phyloP scores from a whole-genome alignment of 2,329 filamentous ascomycete species.

The Emydomyces testavorans region DNA sequence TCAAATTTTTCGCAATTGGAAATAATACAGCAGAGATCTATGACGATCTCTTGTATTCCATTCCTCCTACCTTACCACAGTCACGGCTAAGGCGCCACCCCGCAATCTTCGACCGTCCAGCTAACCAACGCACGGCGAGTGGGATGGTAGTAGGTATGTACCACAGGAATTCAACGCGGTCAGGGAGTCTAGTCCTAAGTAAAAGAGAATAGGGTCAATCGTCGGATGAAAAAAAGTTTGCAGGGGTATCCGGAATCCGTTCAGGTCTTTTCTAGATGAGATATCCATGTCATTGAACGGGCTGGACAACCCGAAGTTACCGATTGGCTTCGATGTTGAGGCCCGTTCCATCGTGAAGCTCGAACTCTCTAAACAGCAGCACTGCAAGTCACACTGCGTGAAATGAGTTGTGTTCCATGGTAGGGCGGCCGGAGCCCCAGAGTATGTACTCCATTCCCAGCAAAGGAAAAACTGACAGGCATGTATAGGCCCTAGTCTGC shows the following conservation, averaged over 20 bases:
- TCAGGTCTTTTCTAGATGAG: background rate
- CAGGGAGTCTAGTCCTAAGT: too few relatives aligned
- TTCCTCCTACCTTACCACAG: background rate
- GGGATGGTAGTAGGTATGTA: too few relatives aligned
- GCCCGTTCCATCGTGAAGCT: background rate
- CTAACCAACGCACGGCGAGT: too few relatives aligned
- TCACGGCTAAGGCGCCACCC: background rate
- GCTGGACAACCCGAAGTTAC: background rate
- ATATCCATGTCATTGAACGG: conserved; percentile 7
- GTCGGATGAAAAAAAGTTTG: background rate
- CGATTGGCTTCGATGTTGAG: background rate
- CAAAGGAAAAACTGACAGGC: background rate
- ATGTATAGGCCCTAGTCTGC: too few relatives aligned
- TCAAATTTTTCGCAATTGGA: background rate
- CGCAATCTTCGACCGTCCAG: too few relatives aligned
- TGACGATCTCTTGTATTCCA: conserved; percentile 7
- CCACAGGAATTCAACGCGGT: too few relatives aligned
- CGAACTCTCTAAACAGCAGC: too few relatives aligned
- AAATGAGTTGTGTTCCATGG: background rate
- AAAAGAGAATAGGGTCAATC: background rate
- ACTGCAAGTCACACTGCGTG: too few relatives aligned
- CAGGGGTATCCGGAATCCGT: background rate
- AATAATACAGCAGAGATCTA: background rate
- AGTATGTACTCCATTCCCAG: background rate
- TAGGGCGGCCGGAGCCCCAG: background rate